phyloP scores from a whole-genome alignment of 305 asterid genomes.

The Lippia alba region DNA sequence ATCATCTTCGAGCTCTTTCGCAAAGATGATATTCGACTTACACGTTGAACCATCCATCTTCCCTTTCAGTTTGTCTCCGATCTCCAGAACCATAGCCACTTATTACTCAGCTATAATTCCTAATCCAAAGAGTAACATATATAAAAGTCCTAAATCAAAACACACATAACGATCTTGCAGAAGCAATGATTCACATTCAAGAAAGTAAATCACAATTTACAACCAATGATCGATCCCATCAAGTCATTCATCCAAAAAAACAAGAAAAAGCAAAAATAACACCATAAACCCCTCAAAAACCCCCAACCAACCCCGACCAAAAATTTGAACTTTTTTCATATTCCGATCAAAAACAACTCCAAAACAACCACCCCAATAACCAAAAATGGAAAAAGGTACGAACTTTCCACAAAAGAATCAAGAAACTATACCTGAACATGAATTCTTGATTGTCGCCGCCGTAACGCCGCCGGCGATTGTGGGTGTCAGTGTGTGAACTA shows the following conservation, averaged over 20 bases:
- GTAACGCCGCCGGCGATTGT: conserved; percentile 1
- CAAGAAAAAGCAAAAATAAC: background rate
- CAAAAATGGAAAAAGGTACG: background rate
- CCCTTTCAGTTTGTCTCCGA: conserved; percentile 31
- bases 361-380: conserved; percentile 5
- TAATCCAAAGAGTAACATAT: background rate
- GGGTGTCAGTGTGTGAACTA: background rate
- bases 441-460: background rate
- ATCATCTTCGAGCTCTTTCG: conserved; percentile 47
- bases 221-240: no score
- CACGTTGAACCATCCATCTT: conserved; percentile 37
- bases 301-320: background rate
- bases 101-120: background rate
- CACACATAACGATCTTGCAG: no score
- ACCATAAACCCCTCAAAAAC: background rate
- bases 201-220: no score
- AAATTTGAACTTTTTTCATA: conserved; percentile 11
- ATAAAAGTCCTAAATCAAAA: no score
- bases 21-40: conserved; percentile 35
- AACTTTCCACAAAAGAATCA: background rate
- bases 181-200: no score
- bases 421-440: conserved; percentile 21
- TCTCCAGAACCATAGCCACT: conserved; percentile 38
- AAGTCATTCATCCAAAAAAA: no score
- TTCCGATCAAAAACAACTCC: conserved; percentile 24